Conservation (phyloP, 1,284 basidiomycete species). For the Ustilago tritici region DNA sequence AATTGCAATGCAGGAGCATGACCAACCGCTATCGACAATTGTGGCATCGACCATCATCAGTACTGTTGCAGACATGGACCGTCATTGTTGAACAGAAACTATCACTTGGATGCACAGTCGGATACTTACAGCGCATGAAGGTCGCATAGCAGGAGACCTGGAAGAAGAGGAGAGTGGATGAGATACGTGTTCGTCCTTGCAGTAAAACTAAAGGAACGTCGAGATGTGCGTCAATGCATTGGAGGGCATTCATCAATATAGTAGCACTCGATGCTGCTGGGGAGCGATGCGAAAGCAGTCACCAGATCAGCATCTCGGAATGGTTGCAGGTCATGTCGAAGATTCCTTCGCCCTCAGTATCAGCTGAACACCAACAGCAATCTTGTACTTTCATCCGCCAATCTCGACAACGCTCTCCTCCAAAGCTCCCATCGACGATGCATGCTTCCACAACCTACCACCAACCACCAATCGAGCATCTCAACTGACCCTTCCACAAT, state of each 20-base stretch:
- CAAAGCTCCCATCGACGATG: slow-evolving; percentile 6
- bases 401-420: not conserved
- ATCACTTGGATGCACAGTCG: no score
- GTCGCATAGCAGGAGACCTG: not conserved
- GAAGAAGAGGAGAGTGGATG: not conserved
- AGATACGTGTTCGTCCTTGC: not conserved
- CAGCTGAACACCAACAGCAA: not conserved
- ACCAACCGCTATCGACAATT: not conserved
- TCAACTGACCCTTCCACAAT: slow-evolving; percentile 20
- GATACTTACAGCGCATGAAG: not conserved
- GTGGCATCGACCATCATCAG: not conserved
- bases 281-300: no score
- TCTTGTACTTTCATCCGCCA: not conserved
- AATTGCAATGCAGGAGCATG: not conserved
- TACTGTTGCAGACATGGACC: not conserved
- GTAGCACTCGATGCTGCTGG: not conserved
- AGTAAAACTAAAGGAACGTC: not conserved
- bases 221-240: no score
- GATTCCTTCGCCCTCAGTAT: no score
- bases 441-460: not conserved
- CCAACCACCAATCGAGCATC: not conserved
- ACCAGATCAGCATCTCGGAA: no score
- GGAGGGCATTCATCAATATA: no score
- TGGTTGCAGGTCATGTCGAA: no score
- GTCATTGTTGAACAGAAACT: no score